Conservation (phyloP, 2,329 filamentous ascomycete species). For the Phaeosphaeria sp. region DNA sequence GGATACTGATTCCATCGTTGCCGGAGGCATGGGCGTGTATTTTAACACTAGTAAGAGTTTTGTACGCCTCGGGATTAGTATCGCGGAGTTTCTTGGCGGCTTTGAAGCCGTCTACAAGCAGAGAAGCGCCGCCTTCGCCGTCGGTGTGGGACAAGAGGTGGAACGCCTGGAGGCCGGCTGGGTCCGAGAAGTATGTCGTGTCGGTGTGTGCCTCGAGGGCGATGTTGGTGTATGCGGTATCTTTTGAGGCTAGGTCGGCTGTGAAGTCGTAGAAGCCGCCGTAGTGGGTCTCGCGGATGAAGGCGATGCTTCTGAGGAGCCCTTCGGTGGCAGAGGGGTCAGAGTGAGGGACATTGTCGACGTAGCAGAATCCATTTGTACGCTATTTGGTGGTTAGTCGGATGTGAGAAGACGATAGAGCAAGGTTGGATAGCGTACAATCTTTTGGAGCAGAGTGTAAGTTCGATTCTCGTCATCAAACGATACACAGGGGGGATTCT, state of each 20-base stretch:
- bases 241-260: constrained; percentile 83
- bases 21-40: constrained; percentile 86
- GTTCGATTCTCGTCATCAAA: constrained; percentile 47
- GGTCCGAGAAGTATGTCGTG: constrained; percentile 94
- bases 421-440: constrained; percentile 58
- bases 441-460: constrained; percentile 64
- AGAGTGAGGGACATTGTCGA: constrained; percentile 59
- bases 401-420: background rate
- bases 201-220: constrained; percentile 88
- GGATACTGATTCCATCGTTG: constrained; percentile 81
- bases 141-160: constrained; percentile 83
- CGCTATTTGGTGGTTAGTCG: constrained; percentile 57
- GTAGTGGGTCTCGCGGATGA: constrained; percentile 91
- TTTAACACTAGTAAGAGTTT: constrained; percentile 61
- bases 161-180: constrained; percentile 88
- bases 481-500: constrained; percentile 55
- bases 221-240: constrained; percentile 90
- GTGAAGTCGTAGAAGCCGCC: constrained; percentile 88
- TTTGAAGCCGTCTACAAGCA: constrained; percentile 86
- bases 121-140: constrained; percentile 74
- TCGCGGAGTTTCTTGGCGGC: constrained; percentile 67
- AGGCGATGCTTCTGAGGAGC: constrained; percentile 82
- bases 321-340: constrained; percentile 73
- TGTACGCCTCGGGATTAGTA: constrained; percentile 64
- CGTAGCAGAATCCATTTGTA: constrained; percentile 77